Evolutionary conservation across 2,329 filamentous ascomycete species (phyloP), one percentile per base, ranked within the genome.

Genomic region (Blastomyces parvus): DNA sequence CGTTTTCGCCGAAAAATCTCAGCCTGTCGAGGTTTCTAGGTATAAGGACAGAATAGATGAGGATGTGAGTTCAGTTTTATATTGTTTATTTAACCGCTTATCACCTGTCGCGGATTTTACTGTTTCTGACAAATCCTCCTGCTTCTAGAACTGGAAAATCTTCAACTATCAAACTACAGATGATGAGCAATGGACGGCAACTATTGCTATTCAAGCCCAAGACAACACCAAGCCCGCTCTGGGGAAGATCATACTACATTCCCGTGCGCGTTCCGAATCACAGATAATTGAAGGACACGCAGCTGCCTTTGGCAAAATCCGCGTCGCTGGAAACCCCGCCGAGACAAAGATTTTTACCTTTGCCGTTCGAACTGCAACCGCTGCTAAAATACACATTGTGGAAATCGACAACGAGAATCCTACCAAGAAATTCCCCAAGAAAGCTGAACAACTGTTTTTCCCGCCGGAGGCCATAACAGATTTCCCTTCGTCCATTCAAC

Each of bases 131-230:
- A 2, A 17, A 25, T 13, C 11, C 30, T 55, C 6, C 52, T 19
- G 9, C 27, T 55, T 30, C 17, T 59, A 46, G 25, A 46, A 33
- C 7, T 38, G 38, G 38, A 94, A 99, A 85, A 99, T 99, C 78
- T 99, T 99, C 85, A 99, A 97, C 81, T 99, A 99, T 80, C 91
- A 93, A 70, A 90, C 95, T 70, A 97, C 93, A 77, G 86, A 88
- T 68, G 93, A 99, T 68, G 91, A 91, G 75, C 96, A 96, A 79
- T 99, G 94, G 94, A 96, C 96, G 87, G 92, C 95, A 38, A 88
- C 97, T 63, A 91, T 99, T 64, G 94, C 94, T 72, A 99, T 99
- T 71, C 64, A 90, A 92, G 75, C 89, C 95, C 73, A 88, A 92
- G 74, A 93, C 92, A 63, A 17, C 57, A 46, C 13, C 57, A 46